phyloP scores from a whole-genome alignment of 2,329 filamentous ascomycete genomes.

The Fusarium goolgardi region DNA sequence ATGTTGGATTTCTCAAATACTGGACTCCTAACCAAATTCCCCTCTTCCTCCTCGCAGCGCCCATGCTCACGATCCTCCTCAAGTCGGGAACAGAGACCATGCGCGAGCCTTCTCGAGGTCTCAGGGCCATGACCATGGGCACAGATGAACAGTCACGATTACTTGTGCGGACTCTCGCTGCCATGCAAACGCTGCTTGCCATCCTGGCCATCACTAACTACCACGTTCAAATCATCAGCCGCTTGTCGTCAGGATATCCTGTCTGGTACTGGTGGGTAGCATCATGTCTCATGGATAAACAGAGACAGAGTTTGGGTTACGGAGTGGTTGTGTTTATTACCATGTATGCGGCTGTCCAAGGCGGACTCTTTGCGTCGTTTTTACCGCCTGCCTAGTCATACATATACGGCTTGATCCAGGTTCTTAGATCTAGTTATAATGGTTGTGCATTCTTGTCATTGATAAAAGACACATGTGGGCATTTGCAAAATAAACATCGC shows the following conservation, averaged over 20 bases:
- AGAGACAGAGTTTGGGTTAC: constrained; percentile 49
- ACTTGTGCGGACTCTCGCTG: constrained; percentile 69
- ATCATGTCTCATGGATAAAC: constrained; percentile 53
- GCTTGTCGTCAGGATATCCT: constrained; percentile 88
- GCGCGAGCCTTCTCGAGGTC: constrained; percentile 34
- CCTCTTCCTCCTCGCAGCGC: constrained; percentile 84
- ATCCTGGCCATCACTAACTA: constrained; percentile 80
- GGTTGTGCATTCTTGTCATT: neutral
- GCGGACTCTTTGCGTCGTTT: constrained; percentile 86
- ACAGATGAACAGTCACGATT: constrained; percentile 33
- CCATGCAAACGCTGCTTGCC: constrained; percentile 78
- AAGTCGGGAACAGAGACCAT: constrained; percentile 66
- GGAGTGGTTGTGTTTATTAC: constrained; percentile 74
- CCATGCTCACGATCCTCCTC: constrained; percentile 74
- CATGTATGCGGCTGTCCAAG: constrained; percentile 86
- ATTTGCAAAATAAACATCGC: neutral
- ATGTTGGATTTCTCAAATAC: constrained; percentile 87
- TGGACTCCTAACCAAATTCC: constrained; percentile 90
- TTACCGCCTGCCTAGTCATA: constrained; percentile 79
- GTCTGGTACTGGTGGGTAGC: constrained; percentile 90
- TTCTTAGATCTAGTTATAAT: neutral
- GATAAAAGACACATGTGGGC: neutral
- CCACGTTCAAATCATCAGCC: constrained; percentile 93
- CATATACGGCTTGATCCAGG: neutral
- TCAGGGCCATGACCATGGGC: constrained; percentile 4